Percentiles rank a stretch among this genome's conserved stretches.
phyloP scores from a whole-genome alignment of 192 early-diverging fungal genomes.

The Gryganskiella cystojenkinii region DNA sequence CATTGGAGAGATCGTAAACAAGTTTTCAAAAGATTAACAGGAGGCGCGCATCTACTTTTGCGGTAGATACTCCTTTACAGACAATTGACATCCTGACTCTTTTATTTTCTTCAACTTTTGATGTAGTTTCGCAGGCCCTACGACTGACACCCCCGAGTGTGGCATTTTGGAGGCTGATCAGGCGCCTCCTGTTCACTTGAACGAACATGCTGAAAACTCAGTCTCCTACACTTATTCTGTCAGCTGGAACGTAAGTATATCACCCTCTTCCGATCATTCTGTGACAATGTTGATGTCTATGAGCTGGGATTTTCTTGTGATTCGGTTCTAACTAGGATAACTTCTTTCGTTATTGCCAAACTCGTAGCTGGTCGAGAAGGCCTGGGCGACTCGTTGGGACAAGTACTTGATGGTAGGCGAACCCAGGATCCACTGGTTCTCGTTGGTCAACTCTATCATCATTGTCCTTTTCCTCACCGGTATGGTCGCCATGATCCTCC shows the following conservation, averaged over 20 bases:
- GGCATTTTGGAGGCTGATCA: constrained; percentile 26
- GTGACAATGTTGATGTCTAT: background rate
- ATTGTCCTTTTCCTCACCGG: constrained; percentile 95
- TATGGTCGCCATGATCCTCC: constrained; percentile 91
- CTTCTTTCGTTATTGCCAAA: background rate
- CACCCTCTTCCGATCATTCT: background rate
- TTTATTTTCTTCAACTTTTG: background rate
- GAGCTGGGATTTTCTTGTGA: background rate
- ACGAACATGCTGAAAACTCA: constrained; percentile 8
- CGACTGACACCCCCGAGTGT: constrained; percentile 7
- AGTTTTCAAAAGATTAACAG: no score
- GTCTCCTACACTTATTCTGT: constrained; percentile 47
- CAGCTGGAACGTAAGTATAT: constrained; percentile 32
- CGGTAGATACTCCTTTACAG: no score
- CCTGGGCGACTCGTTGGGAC: constrained; percentile 90
- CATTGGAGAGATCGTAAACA: no score
- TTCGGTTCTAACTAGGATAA: no score
- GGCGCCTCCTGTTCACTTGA: constrained; percentile 9
- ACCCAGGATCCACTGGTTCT: constrained; percentile 96
- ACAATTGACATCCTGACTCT: background rate
- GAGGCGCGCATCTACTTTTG: no score
- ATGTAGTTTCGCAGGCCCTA: constrained; percentile 34
- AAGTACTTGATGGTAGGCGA: constrained; percentile 86
- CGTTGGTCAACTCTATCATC: constrained; percentile 92
- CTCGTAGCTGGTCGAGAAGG: constrained; percentile 62